Percentiles rank a stretch among this genome's conserved stretches.
Conservation (phyloP, 176 grass and related monocot genomes). For the Oryza punctata region DNA sequence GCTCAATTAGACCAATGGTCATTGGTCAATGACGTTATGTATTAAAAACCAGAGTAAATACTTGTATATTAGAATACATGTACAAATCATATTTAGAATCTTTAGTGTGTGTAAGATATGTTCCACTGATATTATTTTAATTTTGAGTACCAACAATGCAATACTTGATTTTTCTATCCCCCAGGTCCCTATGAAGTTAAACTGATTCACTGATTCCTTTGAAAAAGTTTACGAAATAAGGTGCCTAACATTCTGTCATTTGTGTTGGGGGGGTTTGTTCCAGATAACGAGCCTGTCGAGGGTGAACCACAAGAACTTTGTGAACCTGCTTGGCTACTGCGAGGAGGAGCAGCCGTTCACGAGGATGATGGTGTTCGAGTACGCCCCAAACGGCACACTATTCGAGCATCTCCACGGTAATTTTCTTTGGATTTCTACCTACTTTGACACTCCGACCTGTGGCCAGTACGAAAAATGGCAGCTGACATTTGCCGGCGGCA, state of each 20-base stretch:
- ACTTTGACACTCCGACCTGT: too few relatives aligned
- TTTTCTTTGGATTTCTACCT: not conserved
- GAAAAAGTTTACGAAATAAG: not conserved
- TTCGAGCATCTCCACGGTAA: constrained; percentile 93
- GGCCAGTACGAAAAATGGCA: not conserved
- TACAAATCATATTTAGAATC: too few relatives aligned
- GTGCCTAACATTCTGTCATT: not conserved
- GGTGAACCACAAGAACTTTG: constrained; percentile 92
- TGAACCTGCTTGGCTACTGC: constrained; percentile 90
- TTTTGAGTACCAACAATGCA: too few relatives aligned
- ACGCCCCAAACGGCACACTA: constrained; percentile 84
- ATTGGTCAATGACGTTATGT: too few relatives aligned
- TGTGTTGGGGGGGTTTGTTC: not conserved
- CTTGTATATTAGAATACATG: too few relatives aligned
- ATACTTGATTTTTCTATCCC: too few relatives aligned
- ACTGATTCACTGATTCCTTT: not conserved
- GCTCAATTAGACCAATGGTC: too few relatives aligned
- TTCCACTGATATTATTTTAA: too few relatives aligned
- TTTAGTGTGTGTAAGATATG: too few relatives aligned
- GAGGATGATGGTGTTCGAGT: constrained; percentile 99
- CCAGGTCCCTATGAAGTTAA: not conserved
- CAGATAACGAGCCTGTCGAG: constrained; percentile 78
- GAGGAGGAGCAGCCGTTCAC: constrained; percentile 83
- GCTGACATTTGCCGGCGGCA: not conserved
- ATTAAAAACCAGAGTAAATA: too few relatives aligned